Evolutionary conservation across 1,284 basidiomycete species (phyloP).

Genomic region (Amylostereum areolatum): DNA sequence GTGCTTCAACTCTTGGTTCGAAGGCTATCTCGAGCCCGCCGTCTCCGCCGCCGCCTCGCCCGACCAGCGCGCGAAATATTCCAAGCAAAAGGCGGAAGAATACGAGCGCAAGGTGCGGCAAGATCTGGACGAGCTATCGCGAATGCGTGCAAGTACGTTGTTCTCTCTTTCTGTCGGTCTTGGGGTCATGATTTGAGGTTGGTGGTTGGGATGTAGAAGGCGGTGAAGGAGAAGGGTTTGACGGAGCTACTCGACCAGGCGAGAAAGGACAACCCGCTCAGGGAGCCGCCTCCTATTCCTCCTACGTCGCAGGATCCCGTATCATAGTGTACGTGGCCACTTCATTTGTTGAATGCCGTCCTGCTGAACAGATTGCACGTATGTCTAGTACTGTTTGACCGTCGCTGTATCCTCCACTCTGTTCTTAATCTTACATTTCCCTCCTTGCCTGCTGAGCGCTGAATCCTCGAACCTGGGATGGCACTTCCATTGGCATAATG

Average conservation of each 20-base stretch:
- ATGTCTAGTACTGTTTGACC: not conserved
- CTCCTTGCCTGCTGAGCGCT: not conserved
- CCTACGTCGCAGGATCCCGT: conserved; percentile 3
- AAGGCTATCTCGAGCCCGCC: conserved; percentile 85
- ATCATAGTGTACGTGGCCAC: not conserved
- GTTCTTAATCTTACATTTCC: not conserved
- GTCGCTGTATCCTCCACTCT: not conserved
- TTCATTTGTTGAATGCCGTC: not conserved
- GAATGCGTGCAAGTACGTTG: conserved; percentile 66
- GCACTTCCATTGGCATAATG: no score
- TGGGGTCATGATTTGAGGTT: not conserved
- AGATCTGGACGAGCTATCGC: conserved; percentile 74
- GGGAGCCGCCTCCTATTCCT: conserved; percentile 33
- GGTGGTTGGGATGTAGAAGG: conserved; percentile 47
- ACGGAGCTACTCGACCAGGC: conserved; percentile 76
- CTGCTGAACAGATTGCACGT: not conserved
- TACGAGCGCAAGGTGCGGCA: conserved; percentile 81
- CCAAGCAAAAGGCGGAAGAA: conserved; percentile 63
- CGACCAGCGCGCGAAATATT: conserved; percentile 41
- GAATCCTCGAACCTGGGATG: no score
- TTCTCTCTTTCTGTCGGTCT: no score
- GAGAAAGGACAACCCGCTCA: conserved; percentile 74
- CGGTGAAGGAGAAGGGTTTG: conserved; percentile 76
- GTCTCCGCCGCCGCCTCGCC: conserved; percentile 33
- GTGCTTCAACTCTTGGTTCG: conserved; percentile 97